These are phyloP conservation scores for Capsaspora owczarzaki DNA, from an alignment of 78 protist species.

Conservation along the genomic window DNA sequence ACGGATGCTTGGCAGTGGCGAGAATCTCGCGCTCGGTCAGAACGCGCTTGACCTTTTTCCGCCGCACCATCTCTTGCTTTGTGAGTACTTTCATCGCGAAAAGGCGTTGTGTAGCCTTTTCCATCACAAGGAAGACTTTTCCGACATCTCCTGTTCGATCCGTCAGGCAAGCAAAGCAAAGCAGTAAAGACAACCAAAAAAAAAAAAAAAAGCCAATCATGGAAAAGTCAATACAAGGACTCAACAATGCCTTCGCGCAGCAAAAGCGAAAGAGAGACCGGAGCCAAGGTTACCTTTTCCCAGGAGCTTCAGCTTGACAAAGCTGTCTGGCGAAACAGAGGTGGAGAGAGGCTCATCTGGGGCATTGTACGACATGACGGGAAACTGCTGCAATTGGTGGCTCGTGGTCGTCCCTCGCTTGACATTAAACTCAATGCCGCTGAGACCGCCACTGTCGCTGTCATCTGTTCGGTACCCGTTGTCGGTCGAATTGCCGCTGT, in stretches of 20 bases:
- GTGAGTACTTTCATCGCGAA: slow-evolving; percentile 60
- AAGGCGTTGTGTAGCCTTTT: background rate
- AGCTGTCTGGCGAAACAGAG: slow-evolving; percentile 25
- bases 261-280: background rate
- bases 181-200: too few relatives aligned
- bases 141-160: slow-evolving; percentile 49
- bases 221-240: too few relatives aligned
- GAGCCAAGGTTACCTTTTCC: slow-evolving; percentile 13
- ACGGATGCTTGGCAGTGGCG: slow-evolving; percentile 57
- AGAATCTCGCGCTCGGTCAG: slow-evolving; percentile 66
- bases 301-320: slow-evolving; percentile 15
- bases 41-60: slow-evolving; percentile 44
- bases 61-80: slow-evolving; percentile 38
- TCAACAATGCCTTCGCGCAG: too few relatives aligned
- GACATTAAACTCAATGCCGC: too few relatives aligned
- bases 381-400: too few relatives aligned
- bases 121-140: slow-evolving; percentile 45
- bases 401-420: too few relatives aligned
- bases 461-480: too few relatives aligned
- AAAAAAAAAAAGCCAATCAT: too few relatives aligned
- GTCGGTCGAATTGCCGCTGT: too few relatives aligned
- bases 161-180: background rate
- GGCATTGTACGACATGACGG: too few relatives aligned
- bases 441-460: too few relatives aligned
- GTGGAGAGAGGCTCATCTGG: too few relatives aligned